phyloP scores from a whole-genome alignment of 176 grass and related monocot species.

The Elaeis guineensis region DNA sequence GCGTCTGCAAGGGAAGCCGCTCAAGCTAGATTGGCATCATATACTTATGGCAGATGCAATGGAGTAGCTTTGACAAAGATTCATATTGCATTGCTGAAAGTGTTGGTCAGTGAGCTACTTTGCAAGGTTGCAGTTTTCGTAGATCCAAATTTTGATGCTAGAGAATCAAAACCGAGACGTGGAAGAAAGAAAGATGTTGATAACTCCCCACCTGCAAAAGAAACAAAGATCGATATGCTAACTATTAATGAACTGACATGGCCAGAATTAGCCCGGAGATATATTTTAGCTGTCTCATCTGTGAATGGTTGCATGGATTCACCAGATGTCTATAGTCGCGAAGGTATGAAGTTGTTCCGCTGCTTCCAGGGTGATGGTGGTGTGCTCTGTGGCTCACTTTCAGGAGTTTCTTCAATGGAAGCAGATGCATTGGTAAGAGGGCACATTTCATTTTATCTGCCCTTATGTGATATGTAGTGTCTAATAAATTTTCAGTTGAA shows the following conservation, averaged over 20 bases:
- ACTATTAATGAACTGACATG: slow-evolving; percentile 83
- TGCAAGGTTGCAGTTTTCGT: slow-evolving; percentile 66
- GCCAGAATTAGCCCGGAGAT: slow-evolving; percentile 93
- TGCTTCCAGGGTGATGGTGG: slow-evolving; percentile 91
- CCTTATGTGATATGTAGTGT: not conserved
- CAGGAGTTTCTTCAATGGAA: slow-evolving; percentile 86
- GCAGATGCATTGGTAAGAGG: slow-evolving; percentile 85
- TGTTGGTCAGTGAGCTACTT: slow-evolving; percentile 73
- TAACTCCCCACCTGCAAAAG: slow-evolving; percentile 47
- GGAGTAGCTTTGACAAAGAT: slow-evolving; percentile 58
- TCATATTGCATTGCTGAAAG: slow-evolving; percentile 68
- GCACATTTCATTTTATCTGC: slow-evolving; percentile 7
- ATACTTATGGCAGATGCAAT: slow-evolving; percentile 68
- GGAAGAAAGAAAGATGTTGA: slow-evolving; percentile 85
- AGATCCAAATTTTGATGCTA: slow-evolving; percentile 70
- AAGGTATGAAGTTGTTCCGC: slow-evolving; percentile 89
- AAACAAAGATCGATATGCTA: slow-evolving; percentile 66
- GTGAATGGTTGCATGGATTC: slow-evolving; percentile 66
- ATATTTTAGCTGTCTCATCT: slow-evolving; percentile 67
- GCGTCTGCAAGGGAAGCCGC: slow-evolving; percentile 45
- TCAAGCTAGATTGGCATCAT: slow-evolving; percentile 55
- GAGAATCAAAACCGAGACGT: slow-evolving; percentile 85
- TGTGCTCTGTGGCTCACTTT: slow-evolving; percentile 73
- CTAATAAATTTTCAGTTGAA: too few species aligned
- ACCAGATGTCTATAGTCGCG: slow-evolving; percentile 72